These are phyloP conservation scores for Mycogone perniciosa DNA, from an alignment of 2,329 filamentous ascomycete genomes.

Conservation along the genomic window DNA sequence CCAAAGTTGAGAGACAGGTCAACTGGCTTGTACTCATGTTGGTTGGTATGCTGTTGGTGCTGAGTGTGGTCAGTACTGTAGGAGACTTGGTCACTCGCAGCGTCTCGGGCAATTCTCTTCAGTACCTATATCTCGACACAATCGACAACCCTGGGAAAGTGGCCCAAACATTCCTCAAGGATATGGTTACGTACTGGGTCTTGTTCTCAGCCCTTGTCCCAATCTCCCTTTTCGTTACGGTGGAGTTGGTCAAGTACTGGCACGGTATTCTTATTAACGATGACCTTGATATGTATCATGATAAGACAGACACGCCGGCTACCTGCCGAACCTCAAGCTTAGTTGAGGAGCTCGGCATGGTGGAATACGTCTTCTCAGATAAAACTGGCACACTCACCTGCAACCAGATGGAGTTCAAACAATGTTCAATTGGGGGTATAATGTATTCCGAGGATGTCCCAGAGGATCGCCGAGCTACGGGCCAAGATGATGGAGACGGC, in stretches of 20 bases:
- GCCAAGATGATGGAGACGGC: conserved; percentile 77
- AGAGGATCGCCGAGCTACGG: conserved; percentile 76
- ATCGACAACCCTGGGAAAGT: conserved; percentile 49
- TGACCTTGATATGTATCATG: conserved; percentile 96
- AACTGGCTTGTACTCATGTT: conserved; percentile 91
- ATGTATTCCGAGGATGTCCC: conserved; percentile 91
- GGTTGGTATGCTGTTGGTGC: conserved; percentile 71
- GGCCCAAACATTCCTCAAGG: conserved; percentile 80
- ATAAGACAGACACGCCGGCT: conserved; percentile 88
- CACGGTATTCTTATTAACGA: conserved; percentile 97
- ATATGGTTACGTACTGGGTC: conserved; percentile 98
- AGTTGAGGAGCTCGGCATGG: conserved; percentile 95
- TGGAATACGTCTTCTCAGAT: conserved; percentile 97
- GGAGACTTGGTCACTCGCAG: conserved; percentile 79
- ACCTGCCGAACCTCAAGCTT: conserved; percentile 94
- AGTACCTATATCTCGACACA: conserved; percentile 63
- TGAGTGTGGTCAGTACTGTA: conserved; percentile 85
- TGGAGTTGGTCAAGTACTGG: conserved; percentile 97
- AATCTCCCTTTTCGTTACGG: conserved; percentile 94
- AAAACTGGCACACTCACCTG: conserved; percentile 97
- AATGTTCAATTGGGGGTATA: conserved; percentile 86
- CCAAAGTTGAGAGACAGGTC: conserved; percentile 88
- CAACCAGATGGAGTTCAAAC: conserved; percentile 98
- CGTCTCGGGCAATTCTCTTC: conserved; percentile 54
- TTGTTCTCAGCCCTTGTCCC: conserved; percentile 94